A percentile compares a stretch with the other conserved stretches of the same genome.
phyloP scores from a whole-genome alignment of 1,284 basidiomycete species.

The Rhodotorula sp. region DNA sequence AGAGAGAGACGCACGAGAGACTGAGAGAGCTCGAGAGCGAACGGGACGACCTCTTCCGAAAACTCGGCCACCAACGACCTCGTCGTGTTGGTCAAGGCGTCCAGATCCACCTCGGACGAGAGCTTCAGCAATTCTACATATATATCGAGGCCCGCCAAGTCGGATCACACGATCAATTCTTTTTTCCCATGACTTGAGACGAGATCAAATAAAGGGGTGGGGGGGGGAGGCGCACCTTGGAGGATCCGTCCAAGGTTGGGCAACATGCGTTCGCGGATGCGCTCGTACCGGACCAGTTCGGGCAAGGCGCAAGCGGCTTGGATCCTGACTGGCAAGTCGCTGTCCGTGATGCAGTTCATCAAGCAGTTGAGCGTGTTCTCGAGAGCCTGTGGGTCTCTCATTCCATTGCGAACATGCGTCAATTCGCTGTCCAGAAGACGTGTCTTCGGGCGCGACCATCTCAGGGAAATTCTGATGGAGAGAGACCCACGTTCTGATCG shows the following conservation, averaged over 20 bases:
- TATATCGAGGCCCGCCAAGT: too few relatives aligned
- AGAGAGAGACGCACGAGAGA: constrained; percentile 61
- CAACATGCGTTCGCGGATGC: constrained; percentile 66
- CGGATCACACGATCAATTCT: too few relatives aligned
- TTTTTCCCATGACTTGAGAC: too few relatives aligned
- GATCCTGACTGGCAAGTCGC: constrained; percentile 77
- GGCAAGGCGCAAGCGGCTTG: constrained; percentile 78
- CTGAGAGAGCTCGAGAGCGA: constrained; percentile 75
- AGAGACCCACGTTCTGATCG: constrained; percentile 59
- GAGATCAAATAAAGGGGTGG: too few relatives aligned
- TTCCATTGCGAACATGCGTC: too few relatives aligned
- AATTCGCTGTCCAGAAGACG: too few relatives aligned
- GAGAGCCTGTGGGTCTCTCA: constrained; percentile 55
- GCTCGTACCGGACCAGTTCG: constrained; percentile 64
- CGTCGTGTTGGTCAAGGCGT: constrained; percentile 76
- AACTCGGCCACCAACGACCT: constrained; percentile 82
- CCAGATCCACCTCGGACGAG: constrained; percentile 83
- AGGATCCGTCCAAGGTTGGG: constrained; percentile 82
- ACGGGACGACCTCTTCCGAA: constrained; percentile 78
- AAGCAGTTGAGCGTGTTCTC: constrained; percentile 63
- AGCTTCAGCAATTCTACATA: constrained; percentile 56
- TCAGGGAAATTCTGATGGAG: background rate
- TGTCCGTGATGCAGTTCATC: constrained; percentile 55
- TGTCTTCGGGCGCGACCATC: background rate
- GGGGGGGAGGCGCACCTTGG: constrained; percentile 59